phyloP scores from a whole-genome alignment of 257 asterid genomes.

The Salvia rosmarinus region DNA sequence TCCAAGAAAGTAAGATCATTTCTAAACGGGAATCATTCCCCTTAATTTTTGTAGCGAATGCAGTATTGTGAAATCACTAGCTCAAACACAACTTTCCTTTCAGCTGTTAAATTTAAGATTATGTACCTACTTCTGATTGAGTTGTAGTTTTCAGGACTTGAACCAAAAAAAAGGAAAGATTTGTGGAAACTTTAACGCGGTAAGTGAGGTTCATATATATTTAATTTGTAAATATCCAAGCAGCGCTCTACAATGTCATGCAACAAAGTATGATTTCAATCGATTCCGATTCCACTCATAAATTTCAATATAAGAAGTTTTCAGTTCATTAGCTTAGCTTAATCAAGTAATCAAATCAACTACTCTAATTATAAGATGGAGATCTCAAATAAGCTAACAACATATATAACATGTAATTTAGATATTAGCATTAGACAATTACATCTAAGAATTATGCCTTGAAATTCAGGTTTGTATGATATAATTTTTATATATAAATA shows the following conservation, averaged over 20 bases:
- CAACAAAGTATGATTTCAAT: conserved; percentile 14
- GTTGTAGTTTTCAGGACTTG: not conserved
- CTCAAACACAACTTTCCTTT: conserved; percentile 11
- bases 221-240: not conserved
- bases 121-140: conserved; percentile 1
- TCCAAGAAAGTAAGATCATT: not conserved
- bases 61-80: conserved; percentile 4
- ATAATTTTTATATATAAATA: too few species aligned
- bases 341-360: conserved; percentile 9
- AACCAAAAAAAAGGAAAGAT: not conserved
- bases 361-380: conserved; percentile 7
- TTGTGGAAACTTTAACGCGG: conserved; percentile 1
- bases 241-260: not conserved
- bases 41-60: not conserved
- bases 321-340: conserved; percentile 13
- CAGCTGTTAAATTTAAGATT: not conserved
- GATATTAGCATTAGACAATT: too few species aligned
- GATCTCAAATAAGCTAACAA: conserved; percentile 10
- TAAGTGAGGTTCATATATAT: not conserved
- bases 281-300: not conserved
- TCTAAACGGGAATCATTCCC: not conserved
- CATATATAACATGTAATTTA: too few species aligned
- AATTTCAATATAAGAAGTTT: not conserved
- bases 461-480: too few species aligned
- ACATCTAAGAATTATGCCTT: too few species aligned